Evolutionary conservation across 108 stramenopile genomes (phyloP), one percentile per base, ranked within the genome.

Genomic region (Cyclostephanos invisitatus): DNA sequence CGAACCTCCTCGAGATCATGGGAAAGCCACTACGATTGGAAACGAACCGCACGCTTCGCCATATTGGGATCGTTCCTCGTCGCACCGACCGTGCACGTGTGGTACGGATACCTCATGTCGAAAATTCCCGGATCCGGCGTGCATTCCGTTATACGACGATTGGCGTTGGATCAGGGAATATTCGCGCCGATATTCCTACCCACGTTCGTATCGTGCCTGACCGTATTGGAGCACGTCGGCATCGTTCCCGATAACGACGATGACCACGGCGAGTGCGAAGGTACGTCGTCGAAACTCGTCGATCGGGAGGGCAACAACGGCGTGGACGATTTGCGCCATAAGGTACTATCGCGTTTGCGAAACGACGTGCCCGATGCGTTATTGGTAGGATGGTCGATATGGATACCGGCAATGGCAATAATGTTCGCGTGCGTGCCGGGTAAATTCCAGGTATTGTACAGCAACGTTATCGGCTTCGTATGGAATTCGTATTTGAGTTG

Each of bases 401-500:
- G 92, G 92, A 79, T 92, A 50, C 96, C 96, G 27, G 90, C 89
- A 1, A 83, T 83, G 82, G 61, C 73, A 15, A 49, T 93, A 47
- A 97, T 93, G 68, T 94, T 95, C 84, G 62, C 74, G 18, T 57
- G 80, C 48, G 84, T 94, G 2, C 91, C 96, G 14, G 36, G 78
- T 14, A 84, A 87, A 48, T 94, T 70, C 59, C 93, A 91, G 68
- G 96, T 96, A 0, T 60, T 94, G 47, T 96, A 84, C 83, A 73
- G 81, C 29, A 93, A 94, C 74, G 49, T 78, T 20, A 86, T 94
- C 51, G 91, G 89, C 10, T 87, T 96, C 60, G 64, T 92, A 40
- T 96, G 96, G 96, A 94, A 89, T 84, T 87, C 85, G 2, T 95
- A 91, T 72, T 64, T 97, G 58, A 84, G 85, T 61, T 95, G 72